Conservation (phyloP, 805 yeast species). For the Starmerella bacillaris region DNA sequence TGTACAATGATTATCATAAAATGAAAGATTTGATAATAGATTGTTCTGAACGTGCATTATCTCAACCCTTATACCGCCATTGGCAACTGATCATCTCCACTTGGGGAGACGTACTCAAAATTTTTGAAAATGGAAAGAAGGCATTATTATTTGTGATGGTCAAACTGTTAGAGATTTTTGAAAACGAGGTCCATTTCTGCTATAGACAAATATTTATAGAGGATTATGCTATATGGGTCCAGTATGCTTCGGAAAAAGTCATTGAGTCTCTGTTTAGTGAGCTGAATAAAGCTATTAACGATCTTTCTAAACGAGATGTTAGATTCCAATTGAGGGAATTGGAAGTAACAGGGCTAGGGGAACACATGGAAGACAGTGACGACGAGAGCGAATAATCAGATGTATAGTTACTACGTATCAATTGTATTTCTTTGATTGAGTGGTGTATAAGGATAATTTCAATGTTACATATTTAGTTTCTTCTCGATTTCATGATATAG, state of each 20-base stretch:
- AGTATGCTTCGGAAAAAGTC: constrained; percentile 15
- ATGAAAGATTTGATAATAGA: constrained; percentile 42
- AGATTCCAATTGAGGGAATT: constrained; percentile 5
- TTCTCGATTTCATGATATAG: too few relatives aligned
- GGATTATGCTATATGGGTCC: constrained; percentile 18
- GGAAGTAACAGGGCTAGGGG: background rate
- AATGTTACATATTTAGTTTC: too few relatives aligned
- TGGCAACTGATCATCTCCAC: constrained; percentile 40
- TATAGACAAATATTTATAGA: constrained; percentile 16
- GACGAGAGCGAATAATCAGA: constrained; percentile 4
- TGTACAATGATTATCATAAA: constrained; percentile 34
- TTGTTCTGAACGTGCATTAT: constrained; percentile 51
- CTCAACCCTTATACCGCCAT: constrained; percentile 65
- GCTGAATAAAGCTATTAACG: constrained; percentile 8
- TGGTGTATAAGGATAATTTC: too few relatives aligned
- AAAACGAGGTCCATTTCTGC: constrained; percentile 22
- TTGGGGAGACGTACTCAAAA: constrained; percentile 58
- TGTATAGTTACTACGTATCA: background rate
- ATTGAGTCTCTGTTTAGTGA: constrained; percentile 12
- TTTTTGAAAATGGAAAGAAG: constrained; percentile 52
- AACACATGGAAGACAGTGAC: constrained; percentile 8
- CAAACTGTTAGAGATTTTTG: constrained; percentile 49
- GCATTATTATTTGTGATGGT: constrained; percentile 43
- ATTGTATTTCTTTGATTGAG: background rate
- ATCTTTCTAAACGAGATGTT: constrained; percentile 5